Evolutionary conservation across 169 alveolate species (phyloP).

Genomic region (Cryptosporidium andersoni): DNA sequence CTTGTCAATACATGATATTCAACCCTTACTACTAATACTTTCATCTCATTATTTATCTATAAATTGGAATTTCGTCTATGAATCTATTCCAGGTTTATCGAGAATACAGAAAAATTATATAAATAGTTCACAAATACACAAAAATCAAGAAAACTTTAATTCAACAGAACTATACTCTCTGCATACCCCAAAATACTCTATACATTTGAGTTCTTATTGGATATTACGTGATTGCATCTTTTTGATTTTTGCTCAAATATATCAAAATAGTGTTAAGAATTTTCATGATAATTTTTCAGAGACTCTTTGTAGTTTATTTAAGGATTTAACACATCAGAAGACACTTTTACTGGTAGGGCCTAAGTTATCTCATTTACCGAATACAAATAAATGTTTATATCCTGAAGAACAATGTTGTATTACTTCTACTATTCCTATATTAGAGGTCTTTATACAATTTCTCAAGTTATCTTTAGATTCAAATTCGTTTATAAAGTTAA

Average conservation of each 20-base stretch:
- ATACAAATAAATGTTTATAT: neutral
- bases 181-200: constrained; percentile 14
- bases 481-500: neutral
- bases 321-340: constrained; percentile 38
- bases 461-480: constrained; percentile 17
- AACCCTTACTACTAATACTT: constrained; percentile 17
- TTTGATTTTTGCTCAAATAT: constrained; percentile 15
- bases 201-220: constrained; percentile 58
- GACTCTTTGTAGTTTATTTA: constrained; percentile 30
- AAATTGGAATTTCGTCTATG: constrained; percentile 28
- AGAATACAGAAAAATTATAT: neutral
- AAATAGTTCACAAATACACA: neutral
- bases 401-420: constrained; percentile 36
- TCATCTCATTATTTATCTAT: constrained; percentile 45
- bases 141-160: neutral
- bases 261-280: constrained; percentile 6
- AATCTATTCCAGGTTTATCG: constrained; percentile 54
- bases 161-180: neutral
- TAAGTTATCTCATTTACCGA: neutral
- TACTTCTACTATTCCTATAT: constrained; percentile 52
- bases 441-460: constrained; percentile 37
- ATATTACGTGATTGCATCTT: constrained; percentile 48
- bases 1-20: constrained; percentile 22
- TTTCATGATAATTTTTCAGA: constrained; percentile 13
- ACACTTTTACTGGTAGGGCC: constrained; percentile 49